Evolutionary conservation across 2,329 filamentous ascomycete species (phyloP), one percentile per base, ranked within the genome.

Genomic region (Aureobasidium sp.): DNA sequence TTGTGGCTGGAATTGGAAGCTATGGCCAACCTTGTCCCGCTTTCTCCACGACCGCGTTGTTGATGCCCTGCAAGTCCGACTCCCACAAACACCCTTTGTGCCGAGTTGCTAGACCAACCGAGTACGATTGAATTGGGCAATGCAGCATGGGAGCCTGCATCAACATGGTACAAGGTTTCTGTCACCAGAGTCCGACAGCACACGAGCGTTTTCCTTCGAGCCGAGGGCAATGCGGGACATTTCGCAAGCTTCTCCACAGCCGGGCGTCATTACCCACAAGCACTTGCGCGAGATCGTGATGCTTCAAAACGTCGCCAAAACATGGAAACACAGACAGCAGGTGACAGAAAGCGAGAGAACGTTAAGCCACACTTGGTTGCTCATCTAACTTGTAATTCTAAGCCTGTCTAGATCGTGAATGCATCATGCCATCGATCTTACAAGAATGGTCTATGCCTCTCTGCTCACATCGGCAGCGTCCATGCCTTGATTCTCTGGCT

Each of bases 401-500:
- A 9, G 39, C 27, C 42, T 6, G 29, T 57, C 55, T 59, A 59
- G 20, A 48, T 58, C 55, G 48, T 59, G 44, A 29, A 39, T 59
- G 41, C 55, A 59, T 59, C 42, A 59, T 59, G 17, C 31, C n/a
- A n/a, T 37, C 41, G n/a, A 22, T 42, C 34, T 44, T 31, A 36
- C 27, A 51, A 37, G 4, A 44, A 11, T 47, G 39, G 25, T 39
- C 37, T 44, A 47, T 34, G 49, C 60, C 48, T 62, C 60, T 17
- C 17, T 55, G 42, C 51, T 53, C 25, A 36, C 41, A 2, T 61
- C 47, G 15, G 44, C 45, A 31, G 37, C 45, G 12, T 59, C 44
- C 47, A 63, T 58, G 20, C 65, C 71, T 64, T 78, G 75, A 56
- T 69, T 67, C 64, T 80, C 77, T 39, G 76, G 76, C 53, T 74